phyloP scores from a whole-genome alignment of 164 flowering plant genomes.

The Liriodendron chinense region DNA sequence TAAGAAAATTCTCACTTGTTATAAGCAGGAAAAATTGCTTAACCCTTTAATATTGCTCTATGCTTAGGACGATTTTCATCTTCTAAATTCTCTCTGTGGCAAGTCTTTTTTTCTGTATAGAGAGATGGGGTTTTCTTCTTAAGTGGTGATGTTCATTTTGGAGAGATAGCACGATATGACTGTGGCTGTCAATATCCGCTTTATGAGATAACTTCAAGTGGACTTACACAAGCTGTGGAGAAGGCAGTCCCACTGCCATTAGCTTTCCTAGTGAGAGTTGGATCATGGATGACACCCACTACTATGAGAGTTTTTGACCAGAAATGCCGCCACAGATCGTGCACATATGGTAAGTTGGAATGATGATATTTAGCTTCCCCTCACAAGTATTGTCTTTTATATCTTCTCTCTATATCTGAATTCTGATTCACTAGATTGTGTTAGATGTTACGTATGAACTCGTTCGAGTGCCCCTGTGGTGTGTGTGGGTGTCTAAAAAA shows the following conservation, averaged over 20 bases:
- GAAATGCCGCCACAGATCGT: constrained; percentile 58
- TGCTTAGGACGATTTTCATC: neutral
- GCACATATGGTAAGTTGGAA: constrained; percentile 55
- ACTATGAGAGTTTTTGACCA: constrained; percentile 55
- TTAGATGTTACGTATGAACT: neutral
- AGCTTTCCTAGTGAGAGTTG: constrained; percentile 45
- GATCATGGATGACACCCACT: constrained; percentile 57
- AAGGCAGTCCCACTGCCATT: constrained; percentile 44
- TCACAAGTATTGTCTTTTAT: neutral
- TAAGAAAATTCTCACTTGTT: neutral
- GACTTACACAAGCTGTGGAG: constrained; percentile 78
- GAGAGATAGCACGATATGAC: constrained; percentile 65
- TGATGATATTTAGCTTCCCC: neutral
- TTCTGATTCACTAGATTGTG: neutral
- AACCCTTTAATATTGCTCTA: neutral
- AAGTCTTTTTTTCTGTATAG: constrained; percentile 25
- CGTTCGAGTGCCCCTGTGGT: too few species aligned
- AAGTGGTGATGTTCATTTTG: constrained; percentile 88
- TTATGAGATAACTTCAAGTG: constrained; percentile 75
- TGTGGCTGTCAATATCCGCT: constrained; percentile 64
- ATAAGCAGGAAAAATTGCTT: neutral
- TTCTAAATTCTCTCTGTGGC: constrained; percentile 2
- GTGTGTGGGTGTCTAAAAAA: too few species aligned
- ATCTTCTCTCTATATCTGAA: neutral
- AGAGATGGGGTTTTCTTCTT: constrained; percentile 71